Conservation (phyloP, 129 eudicot species). For the Escallonia herrerae region DNA sequence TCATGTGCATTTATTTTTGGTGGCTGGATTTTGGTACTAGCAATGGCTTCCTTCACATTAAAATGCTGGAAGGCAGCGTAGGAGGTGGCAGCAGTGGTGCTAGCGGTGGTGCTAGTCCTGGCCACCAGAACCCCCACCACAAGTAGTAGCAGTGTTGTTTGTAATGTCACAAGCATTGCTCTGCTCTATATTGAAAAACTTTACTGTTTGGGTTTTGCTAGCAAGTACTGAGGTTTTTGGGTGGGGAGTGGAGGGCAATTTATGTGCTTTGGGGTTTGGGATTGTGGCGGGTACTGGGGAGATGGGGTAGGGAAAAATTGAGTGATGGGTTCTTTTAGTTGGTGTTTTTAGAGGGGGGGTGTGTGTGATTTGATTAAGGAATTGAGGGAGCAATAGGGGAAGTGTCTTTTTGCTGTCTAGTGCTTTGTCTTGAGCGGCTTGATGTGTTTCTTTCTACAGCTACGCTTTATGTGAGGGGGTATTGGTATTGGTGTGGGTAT, state of each 20-base stretch:
- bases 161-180: slow-evolving; percentile 12
- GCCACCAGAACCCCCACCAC: slow-evolving; percentile 9
- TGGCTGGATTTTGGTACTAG: slow-evolving; percentile 12
- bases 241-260: slow-evolving; percentile 15
- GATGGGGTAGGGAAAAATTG: background rate
- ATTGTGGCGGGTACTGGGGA: background rate
- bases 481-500: background rate
- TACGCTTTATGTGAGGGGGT: too few relatives aligned
- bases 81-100: slow-evolving; percentile 20
- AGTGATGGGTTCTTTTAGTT: slow-evolving; percentile 4
- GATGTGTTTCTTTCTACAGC: background rate
- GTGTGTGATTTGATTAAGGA: too few relatives aligned
- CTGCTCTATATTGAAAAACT: too few relatives aligned
- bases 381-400: slow-evolving; percentile 1
- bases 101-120: slow-evolving; percentile 21
- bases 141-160: slow-evolving; percentile 1
- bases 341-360: background rate
- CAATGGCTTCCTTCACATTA: slow-evolving; percentile 38
- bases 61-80: slow-evolving; percentile 50
- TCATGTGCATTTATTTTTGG: slow-evolving; percentile 24
- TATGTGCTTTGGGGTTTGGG: slow-evolving; percentile 24
- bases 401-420: background rate
- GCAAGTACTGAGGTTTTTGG: background rate
- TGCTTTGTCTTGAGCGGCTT: slow-evolving; percentile 4
- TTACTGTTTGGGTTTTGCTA: background rate